Evolutionary conservation across 352 stramenopile genomes (phyloP), one percentile per base, ranked within the genome.

Genomic region (Phytophthora lateralis): DNA sequence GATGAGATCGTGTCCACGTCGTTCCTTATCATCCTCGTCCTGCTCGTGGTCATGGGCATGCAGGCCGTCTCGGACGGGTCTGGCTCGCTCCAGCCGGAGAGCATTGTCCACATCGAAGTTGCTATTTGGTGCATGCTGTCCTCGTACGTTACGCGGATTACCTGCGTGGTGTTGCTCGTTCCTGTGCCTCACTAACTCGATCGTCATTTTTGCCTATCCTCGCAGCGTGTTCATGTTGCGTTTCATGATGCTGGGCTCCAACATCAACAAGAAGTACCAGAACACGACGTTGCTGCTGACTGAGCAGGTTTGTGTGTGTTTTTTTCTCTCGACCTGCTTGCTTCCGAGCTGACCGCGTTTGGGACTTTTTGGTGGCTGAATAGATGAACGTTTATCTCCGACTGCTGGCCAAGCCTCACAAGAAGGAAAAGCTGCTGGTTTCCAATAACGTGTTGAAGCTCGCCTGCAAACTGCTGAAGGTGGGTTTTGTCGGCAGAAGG

Each of bases 371-470:
- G 37, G 24, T 64, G 56, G 4, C 17, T 52, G 24, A 37, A 52
- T 63, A 91, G 80, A 93, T 95, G 86, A 95, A 95, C 62, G 77
- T 95, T 44, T 95, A 95, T 56, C 74, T 95, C 48, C 85, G 85
- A 29, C 72, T 95, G 47, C 72, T 95, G 46, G 77, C 84, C 21
- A 93, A 91, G 59, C 83, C 86, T 15, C 80, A 95, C 69, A 96
- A 97, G 67, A 94, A 94, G 52, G 89, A 96, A 29, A 95, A 93
- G 58, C 67, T 97, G 43, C 71, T 93, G 18, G 87, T 97, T 15
- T 96, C 88, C 26, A 96, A 93, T 73, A 96, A 96, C 46, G 89
- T 97, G 50, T 69, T 97, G 48, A 95, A 96, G 69, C 88, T 97
- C 30, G 89, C 89, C 9, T 95, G 85, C 73, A 97, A 97, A 62